Evolutionary conservation across 2,329 filamentous ascomycete genomes (phyloP).

Genomic region (Amauroascus verrucosus): DNA sequence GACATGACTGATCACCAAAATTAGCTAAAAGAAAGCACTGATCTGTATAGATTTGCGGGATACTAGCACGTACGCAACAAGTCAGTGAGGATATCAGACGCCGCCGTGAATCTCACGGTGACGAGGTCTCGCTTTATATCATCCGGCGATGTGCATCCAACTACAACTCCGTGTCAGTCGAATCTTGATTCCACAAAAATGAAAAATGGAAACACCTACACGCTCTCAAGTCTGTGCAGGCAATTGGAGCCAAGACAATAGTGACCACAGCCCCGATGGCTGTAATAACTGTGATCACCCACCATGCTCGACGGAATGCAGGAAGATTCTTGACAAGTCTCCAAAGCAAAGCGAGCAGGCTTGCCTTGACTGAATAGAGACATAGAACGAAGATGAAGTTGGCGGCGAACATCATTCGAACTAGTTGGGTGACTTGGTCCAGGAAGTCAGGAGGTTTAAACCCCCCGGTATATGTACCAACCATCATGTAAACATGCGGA

Average conservation of each 20-base stretch:
- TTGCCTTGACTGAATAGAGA: slow-evolving; percentile 13
- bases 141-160: slow-evolving; percentile 5
- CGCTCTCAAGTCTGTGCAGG: slow-evolving; percentile 10
- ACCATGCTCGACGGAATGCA: slow-evolving; percentile 12
- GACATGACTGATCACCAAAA: slow-evolving; percentile 7
- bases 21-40: background rate
- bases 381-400: slow-evolving; percentile 8
- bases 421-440: slow-evolving; percentile 8
- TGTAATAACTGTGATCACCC: slow-evolving; percentile 5
- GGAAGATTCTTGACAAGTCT: slow-evolving; percentile 10
- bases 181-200: background rate
- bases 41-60: background rate
- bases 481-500: slow-evolving; percentile 10
- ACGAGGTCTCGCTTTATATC: slow-evolving; percentile 10
- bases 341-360: slow-evolving; percentile 13
- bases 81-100: slow-evolving; percentile 13
- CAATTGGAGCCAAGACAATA: slow-evolving; percentile 2
- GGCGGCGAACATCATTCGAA: slow-evolving; percentile 8
- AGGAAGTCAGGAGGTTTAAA: slow-evolving; percentile 8
- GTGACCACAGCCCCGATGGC: background rate
- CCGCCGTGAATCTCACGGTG: slow-evolving; percentile 10
- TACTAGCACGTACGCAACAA: slow-evolving; percentile 8
- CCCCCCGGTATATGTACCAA: slow-evolving; percentile 3
- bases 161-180: background rate
- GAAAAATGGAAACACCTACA: slow-evolving; percentile 3